Evolutionary conservation across 2,329 filamentous ascomycete species (phyloP).

Genomic region (Furcasterigmium sp.): DNA sequence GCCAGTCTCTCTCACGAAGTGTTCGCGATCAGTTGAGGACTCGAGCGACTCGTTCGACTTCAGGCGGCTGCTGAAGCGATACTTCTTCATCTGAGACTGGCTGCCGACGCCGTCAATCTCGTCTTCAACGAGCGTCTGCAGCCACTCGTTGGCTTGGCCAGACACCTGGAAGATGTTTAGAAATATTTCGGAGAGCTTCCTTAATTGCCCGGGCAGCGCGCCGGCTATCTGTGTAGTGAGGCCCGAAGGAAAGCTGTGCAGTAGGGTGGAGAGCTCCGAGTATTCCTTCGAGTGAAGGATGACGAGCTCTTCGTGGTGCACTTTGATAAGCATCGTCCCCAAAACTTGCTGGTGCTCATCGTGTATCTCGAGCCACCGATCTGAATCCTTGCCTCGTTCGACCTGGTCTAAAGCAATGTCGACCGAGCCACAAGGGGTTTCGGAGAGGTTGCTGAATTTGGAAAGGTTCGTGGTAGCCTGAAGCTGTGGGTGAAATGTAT

Average conservation of each 20-base stretch:
- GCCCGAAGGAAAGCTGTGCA: conserved; percentile 79
- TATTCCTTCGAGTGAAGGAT: conserved; percentile 87
- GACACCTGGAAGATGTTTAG: conserved; percentile 96
- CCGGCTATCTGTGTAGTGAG: conserved; percentile 81
- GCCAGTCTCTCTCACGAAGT: conserved; percentile 70
- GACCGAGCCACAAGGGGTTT: conserved; percentile 63
- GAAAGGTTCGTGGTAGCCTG: conserved; percentile 36
- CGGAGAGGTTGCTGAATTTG: conserved; percentile 38
- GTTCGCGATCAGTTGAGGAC: conserved; percentile 57
- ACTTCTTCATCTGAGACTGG: conserved; percentile 68
- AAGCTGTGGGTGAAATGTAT: conserved; percentile 38
- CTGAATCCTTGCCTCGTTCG: conserved; percentile 69
- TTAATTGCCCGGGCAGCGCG: conserved; percentile 70
- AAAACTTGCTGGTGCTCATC: conserved; percentile 72
- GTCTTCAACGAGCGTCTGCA: conserved; percentile 89
- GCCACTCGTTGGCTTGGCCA: conserved; percentile 78
- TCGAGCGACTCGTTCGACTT: conserved; percentile 66
- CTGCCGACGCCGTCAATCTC: conserved; percentile 92
- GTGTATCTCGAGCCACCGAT: conserved; percentile 81
- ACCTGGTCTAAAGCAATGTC: conserved; percentile 77
- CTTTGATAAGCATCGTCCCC: conserved; percentile 78
- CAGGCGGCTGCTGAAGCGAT: conserved; percentile 66
- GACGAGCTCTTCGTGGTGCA: conserved; percentile 82
- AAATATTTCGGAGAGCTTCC: conserved; percentile 76
- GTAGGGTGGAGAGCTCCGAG: conserved; percentile 69